Evolutionary conservation across 345 rosid species (phyloP).

Genomic region (Hypericum perforatum): DNA sequence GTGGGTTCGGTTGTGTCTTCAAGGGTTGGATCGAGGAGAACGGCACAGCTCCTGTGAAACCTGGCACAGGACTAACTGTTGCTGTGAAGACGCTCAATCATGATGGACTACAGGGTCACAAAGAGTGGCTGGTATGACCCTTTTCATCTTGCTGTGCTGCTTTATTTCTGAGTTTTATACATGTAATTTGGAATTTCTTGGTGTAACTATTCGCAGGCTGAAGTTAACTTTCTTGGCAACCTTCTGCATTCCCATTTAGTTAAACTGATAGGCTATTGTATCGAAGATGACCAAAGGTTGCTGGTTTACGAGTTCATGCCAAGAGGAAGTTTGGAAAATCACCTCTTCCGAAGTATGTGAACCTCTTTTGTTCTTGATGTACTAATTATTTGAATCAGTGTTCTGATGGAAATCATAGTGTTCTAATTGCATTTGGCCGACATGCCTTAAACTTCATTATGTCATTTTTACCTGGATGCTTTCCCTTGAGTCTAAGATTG

Average conservation of each 20-base stretch:
- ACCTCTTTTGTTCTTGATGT: not conserved
- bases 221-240: slow-evolving; percentile 23
- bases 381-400: not conserved
- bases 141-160: slow-evolving; percentile 4
- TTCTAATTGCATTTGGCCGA: not conserved
- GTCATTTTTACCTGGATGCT: too few species aligned
- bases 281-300: slow-evolving; percentile 25
- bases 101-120: slow-evolving; percentile 96
- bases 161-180: not conserved
- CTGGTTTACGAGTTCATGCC: slow-evolving; percentile 24
- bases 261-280: slow-evolving; percentile 24
- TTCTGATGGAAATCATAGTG: not conserved
- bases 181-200: not conserved
- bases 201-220: slow-evolving; percentile 19
- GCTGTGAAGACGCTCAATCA: slow-evolving; percentile 85
- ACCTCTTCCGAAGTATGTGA: slow-evolving; percentile 26
- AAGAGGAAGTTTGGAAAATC: slow-evolving; percentile 26
- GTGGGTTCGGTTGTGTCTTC: slow-evolving; percentile 50
- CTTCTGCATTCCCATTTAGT: slow-evolving; percentile 26
- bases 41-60: slow-evolving; percentile 87
- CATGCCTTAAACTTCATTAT: not conserved
- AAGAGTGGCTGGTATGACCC: slow-evolving; percentile 79
- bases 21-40: slow-evolving; percentile 92
- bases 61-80: slow-evolving; percentile 83
- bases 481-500: too few species aligned